Evolutionary conservation across 257 asterid genomes (phyloP).

Genomic region (Solanum etuberosum): DNA sequence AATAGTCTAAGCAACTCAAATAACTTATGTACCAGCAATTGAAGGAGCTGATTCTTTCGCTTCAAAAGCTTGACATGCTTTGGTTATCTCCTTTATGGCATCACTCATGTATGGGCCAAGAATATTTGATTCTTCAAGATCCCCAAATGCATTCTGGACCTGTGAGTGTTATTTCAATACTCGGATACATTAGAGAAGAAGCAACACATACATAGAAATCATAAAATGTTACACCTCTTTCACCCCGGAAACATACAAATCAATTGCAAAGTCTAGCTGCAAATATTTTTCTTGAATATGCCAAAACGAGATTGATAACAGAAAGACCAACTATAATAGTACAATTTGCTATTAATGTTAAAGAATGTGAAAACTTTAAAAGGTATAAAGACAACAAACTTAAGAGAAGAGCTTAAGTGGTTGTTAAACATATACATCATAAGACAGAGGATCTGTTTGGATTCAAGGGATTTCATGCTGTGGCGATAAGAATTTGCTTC

Average conservation of each 20-base stretch:
- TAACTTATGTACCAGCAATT: slow-evolving; percentile 49
- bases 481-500: not conserved
- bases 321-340: not conserved
- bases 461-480: not conserved
- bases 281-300: not conserved
- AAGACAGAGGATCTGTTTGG: not conserved
- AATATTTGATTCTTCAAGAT: slow-evolving; percentile 81
- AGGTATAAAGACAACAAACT: not conserved
- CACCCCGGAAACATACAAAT: not conserved
- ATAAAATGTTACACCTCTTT: not conserved
- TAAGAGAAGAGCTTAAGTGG: not conserved
- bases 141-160: slow-evolving; percentile 76
- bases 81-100: slow-evolving; percentile 73
- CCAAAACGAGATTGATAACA: not conserved
- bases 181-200: not conserved
- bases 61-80: slow-evolving; percentile 81
- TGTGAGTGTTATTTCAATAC: slow-evolving; percentile 12
- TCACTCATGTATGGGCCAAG: slow-evolving; percentile 70
- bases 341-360: not conserved
- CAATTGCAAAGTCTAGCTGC: not conserved
- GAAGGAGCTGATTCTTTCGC: slow-evolving; percentile 88
- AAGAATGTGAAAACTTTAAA: not conserved
- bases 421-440: not conserved
- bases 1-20: not conserved
- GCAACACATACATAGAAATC: not conserved